Evolutionary conservation across 1,284 basidiomycete species (phyloP), one percentile per base, ranked within the genome.

Genomic region (Heliocybe sulcata): DNA sequence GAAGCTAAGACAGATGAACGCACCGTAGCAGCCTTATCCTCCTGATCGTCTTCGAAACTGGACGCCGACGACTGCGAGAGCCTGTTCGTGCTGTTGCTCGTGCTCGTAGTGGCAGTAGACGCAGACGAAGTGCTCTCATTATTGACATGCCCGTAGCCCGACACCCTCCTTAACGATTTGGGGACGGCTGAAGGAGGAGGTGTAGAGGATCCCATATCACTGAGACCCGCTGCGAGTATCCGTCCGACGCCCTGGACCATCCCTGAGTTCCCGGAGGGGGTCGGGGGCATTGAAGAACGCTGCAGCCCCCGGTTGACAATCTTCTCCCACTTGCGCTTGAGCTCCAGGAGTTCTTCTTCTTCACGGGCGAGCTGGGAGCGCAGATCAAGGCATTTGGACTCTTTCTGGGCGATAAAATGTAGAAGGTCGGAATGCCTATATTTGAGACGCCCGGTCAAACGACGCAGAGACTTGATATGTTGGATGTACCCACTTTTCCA

Each of bases 301-400:
- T 78, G 77, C 59, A 83, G 76, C 19, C 83, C 82, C 22, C 80
- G 76, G 60, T 77, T 79, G 45, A 91, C 80, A 56, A 92, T 88
- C 35, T 81, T 78, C 65, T 87, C 87, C 89, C 89, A 92, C 67
- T 85, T 87, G 57, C 79, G 81, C 72, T 91, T 92, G 53, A 91
- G 71, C 64, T 85, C 77, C 0, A 77, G 64, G 1, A 92, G 74
- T 61, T 91, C 89, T 1, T 76, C 76, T 69, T 92, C 89, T 60
- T 90, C 86, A 8, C 69, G 64, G 10, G 77, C 75, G 2, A 91
- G 77, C 61, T 89, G 87, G 2, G 83, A 80, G 14, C 87, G 81
- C 35, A 92, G 73, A 57, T 92, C 89, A 45, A 90, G 77, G 60
- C 87, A 90, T 67, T 83, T 87, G 0, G 86, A 80, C 64, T 92